Conservation (phyloP, 1,284 basidiomycete species). For the Pterulicium gracile region DNA sequence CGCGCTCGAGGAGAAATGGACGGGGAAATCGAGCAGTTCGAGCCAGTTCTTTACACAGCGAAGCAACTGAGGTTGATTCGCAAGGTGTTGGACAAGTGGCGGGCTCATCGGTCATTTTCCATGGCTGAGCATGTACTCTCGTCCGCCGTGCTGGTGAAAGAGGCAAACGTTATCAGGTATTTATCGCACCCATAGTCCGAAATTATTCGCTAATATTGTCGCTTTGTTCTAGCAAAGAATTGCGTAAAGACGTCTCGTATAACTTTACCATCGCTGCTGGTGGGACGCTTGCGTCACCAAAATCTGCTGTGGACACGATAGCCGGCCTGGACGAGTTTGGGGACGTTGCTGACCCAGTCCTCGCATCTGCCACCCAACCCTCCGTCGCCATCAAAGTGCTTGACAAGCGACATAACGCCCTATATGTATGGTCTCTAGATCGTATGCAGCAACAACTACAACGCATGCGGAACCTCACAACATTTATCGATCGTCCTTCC, state of each 20-base stretch:
- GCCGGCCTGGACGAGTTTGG: conserved; percentile 88
- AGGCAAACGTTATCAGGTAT: conserved; percentile 90
- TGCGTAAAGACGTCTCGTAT: conserved; percentile 79
- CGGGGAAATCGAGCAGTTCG: conserved; percentile 47
- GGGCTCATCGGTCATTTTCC: conserved; percentile 70
- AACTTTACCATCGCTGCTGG: conserved; percentile 88
- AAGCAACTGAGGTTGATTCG: conserved; percentile 71
- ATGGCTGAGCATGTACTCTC: conserved; percentile 89
- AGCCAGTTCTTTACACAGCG: conserved; percentile 74
- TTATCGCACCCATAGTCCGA: conserved; percentile 8
- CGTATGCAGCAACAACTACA: conserved; percentile 82
- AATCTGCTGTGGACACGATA: conserved; percentile 78
- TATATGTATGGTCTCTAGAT: conserved; percentile 87
- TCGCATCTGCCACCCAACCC: conserved; percentile 65
- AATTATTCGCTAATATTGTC: conserved; percentile 5
- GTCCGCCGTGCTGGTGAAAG: conserved; percentile 82
- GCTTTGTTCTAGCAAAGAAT: conserved; percentile 54
- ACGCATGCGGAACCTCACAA: conserved; percentile 89
- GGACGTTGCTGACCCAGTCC: conserved; percentile 75
- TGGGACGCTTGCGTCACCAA: conserved; percentile 69
- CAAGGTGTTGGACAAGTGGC: conserved; percentile 79
- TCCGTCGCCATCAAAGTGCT: conserved; percentile 87
- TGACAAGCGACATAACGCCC: conserved; percentile 75
- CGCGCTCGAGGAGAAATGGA: conserved; percentile 69
- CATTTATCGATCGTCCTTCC: conserved; percentile 87